A percentile compares a stretch with the other conserved stretches of the same genome.
Evolutionary conservation across 768 basidiomycete genomes (phyloP).

Genomic region (Ephemerocybe angulata): DNA sequence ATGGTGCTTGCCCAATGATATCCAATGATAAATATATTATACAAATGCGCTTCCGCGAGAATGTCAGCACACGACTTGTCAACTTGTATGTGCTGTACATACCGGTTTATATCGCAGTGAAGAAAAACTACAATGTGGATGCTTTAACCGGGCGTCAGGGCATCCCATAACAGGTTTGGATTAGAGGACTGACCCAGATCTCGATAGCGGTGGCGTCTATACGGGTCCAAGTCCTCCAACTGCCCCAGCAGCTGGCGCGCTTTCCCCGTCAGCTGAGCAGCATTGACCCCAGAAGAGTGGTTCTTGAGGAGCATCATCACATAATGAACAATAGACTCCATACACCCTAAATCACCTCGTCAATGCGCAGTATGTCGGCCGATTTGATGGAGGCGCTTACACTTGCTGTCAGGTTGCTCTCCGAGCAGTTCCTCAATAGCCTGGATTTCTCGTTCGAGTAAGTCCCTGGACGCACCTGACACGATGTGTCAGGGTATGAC

Average conservation of each 20-base stretch:
- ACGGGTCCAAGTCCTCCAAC: conserved; percentile 62
- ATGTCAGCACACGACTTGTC: no score
- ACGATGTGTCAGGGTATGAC: conserved; percentile 2
- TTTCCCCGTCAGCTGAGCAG: conserved; percentile 35
- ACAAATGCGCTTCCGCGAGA: no score
- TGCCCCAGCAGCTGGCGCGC: conserved; percentile 51
- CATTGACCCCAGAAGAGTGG: conserved; percentile 32
- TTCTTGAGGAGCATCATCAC: conserved; percentile 62
- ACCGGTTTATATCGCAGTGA: no score
- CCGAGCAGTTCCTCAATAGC: conserved; percentile 80
- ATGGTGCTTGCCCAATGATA: no score
- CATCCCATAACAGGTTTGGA: background rate
- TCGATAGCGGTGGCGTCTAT: conserved; percentile 62
- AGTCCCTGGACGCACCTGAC: conserved; percentile 52
- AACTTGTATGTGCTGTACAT: no score
- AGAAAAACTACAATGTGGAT: background rate
- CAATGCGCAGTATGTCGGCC: no score
- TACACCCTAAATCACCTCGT: conserved; percentile 95
- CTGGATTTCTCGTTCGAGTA: conserved; percentile 71
- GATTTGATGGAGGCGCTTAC: no score
- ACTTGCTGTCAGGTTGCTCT: conserved; percentile 91
- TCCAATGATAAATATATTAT: no score
- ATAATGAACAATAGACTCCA: conserved; percentile 89
- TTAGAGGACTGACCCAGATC: conserved; percentile 48
- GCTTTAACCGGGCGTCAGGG: background rate